These are phyloP conservation scores for Lachnellula hyalina DNA, from an alignment of 2,329 filamentous ascomycete species.

Conservation along the genomic window DNA sequence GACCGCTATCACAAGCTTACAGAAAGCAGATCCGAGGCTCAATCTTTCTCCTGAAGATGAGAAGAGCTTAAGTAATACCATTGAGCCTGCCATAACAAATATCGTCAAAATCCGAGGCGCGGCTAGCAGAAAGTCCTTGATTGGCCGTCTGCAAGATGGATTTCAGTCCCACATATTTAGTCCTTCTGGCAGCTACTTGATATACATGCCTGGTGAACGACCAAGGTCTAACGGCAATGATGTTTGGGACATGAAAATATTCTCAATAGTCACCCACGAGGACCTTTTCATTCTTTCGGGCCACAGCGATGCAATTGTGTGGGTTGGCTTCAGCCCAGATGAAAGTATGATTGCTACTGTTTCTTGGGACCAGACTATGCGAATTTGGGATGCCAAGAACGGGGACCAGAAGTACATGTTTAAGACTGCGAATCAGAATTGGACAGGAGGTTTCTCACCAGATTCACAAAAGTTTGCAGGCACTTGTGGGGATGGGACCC, in stretches of 20 bases:
- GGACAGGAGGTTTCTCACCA: conserved; percentile 8
- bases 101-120: conserved; percentile 2
- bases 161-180: conserved; percentile 9
- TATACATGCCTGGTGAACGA: conserved; percentile 6
- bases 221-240: conserved; percentile 5
- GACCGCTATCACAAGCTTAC: background rate
- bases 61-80: background rate
- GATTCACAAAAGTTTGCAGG: conserved; percentile 7
- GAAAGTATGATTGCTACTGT: conserved; percentile 6
- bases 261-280: conserved; percentile 8
- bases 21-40: background rate
- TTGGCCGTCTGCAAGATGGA: background rate
- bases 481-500: conserved; percentile 6
- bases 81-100: conserved; percentile 4
- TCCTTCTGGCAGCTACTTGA: conserved; percentile 4
- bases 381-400: conserved; percentile 6
- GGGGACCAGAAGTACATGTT: conserved; percentile 5
- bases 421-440: conserved; percentile 7
- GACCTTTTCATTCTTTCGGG: conserved; percentile 3
- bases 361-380: conserved; percentile 6
- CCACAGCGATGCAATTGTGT: conserved; percentile 9
- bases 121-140: background rate
- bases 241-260: conserved; percentile 6
- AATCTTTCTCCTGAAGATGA: conserved; percentile 4
- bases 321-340: conserved; percentile 8